Base-by-base conservation (phyloP, 495 filamentous ascomycete genomes). In the Aspergillus ellipticus region DNA sequence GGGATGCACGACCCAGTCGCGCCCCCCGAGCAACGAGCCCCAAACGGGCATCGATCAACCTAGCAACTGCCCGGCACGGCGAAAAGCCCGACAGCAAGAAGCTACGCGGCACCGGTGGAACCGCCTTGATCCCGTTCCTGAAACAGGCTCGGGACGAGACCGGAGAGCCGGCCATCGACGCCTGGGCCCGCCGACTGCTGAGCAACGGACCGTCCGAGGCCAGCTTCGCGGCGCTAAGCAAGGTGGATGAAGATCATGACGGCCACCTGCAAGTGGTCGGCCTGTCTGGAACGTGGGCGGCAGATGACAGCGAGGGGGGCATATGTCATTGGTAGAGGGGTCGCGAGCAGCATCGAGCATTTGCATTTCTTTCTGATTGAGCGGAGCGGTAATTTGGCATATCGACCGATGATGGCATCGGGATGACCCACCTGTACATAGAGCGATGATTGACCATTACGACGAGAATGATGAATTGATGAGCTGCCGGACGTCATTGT, bases 61-160 rank as follows among this genome's bases (percentile, higher is more conserved):
- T 95, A 3, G 89, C 88, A 4, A 85, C 81, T 0, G 81, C 77
- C 1, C 81, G 76, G 13, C 76, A 68, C 42, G 75, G 73, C 57
- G 76, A 74, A 54, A 73, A 73, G 28, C 57, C 59, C 10, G 69
- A 66, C 31, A 71, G 63, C 41, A 82, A 82, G 58, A 88, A 86
- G 55, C 79, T 97, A 0, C 89, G 86, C 31, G 94, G 94, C 20
- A 98, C 94, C 0, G 94, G 94, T 19, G 93, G 93, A 7, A 97
- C 93, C 0, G 87, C 91, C 2, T 73, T 97, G 57, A 96, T 97
- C 52, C 89, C 92, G 0, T 97, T 97, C 67, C 75, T 97, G 49
- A 96, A 96, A 66, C 93, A 97, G 69, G 92, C 93, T 2, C 81
- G 93, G 4, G 93, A 97, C 65, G 94, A 99, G 76, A 97, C 93